A percentile compares a stretch with the other conserved stretches of the same genome.
These are phyloP conservation scores for Juncus inflexus DNA, from an alignment of 176 grass and related monocot species.

Conservation along the genomic window DNA sequence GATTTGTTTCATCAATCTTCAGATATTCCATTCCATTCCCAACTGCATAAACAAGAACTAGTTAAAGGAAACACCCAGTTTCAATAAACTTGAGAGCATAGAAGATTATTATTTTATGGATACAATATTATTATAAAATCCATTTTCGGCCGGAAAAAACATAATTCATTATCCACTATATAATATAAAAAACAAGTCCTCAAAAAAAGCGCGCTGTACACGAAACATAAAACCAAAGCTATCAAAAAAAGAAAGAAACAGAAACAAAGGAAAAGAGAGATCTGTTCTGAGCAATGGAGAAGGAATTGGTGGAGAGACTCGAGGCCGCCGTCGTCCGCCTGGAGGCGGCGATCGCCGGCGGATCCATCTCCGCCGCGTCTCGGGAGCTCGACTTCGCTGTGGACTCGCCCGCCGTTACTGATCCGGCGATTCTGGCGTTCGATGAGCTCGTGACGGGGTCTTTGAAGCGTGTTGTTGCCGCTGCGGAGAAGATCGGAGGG, in stretches of 20 bases:
- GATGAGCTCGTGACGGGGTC: constrained; percentile 56
- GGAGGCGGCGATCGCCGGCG: constrained; percentile 49
- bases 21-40: too few relatives aligned
- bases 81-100: too few relatives aligned
- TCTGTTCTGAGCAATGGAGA: constrained; percentile 52
- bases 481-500: constrained; percentile 86
- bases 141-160: too few relatives aligned
- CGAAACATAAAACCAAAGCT: background rate
- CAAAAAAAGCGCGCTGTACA: too few relatives aligned
- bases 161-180: too few relatives aligned
- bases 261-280: background rate
- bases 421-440: constrained; percentile 80
- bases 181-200: too few relatives aligned
- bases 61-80: too few relatives aligned
- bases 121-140: too few relatives aligned
- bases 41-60: too few relatives aligned
- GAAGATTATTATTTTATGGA: too few relatives aligned
- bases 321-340: constrained; percentile 84
- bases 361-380: constrained; percentile 31
- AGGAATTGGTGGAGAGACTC: constrained; percentile 63
- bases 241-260: background rate
- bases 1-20: too few relatives aligned
- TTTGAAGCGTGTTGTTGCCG: constrained; percentile 43
- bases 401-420: constrained; percentile 21
- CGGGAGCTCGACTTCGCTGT: constrained; percentile 25